These are phyloP conservation scores for Komagataella ulmi DNA, from an alignment of 805 yeast species.

Conservation along the genomic window DNA sequence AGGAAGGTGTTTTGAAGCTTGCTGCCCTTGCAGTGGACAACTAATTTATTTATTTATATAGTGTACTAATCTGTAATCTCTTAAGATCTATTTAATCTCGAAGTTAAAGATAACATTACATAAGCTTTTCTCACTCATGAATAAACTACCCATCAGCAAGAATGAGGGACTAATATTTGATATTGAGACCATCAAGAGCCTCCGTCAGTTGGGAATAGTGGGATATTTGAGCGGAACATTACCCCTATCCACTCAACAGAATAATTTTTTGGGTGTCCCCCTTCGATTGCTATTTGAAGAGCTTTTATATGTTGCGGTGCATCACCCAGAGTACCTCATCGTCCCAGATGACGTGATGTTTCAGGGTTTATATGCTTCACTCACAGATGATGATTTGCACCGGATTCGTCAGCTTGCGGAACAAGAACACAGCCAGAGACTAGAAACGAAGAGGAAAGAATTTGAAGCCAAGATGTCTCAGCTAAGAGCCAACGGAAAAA, in stretches of 20 bases:
- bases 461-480: constrained; percentile 4
- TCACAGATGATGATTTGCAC: not conserved
- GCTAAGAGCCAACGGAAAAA: not conserved
- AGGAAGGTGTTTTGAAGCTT: constrained; percentile 64
- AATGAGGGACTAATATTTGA: not conserved
- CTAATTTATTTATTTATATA: not conserved
- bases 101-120: not conserved
- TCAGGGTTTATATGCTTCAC: constrained; percentile 1
- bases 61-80: not conserved
- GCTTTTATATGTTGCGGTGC: constrained; percentile 42
- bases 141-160: not conserved
- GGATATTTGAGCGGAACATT: constrained; percentile 79
- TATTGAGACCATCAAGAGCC: not conserved
- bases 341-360: constrained; percentile 6
- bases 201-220: constrained; percentile 31
- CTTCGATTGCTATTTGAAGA: constrained; percentile 65
- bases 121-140: not conserved
- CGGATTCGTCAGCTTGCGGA: not conserved
- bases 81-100: not conserved
- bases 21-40: constrained; percentile 34
- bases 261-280: constrained; percentile 77
- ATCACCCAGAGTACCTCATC: not conserved
- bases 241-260: constrained; percentile 89
- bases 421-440: constrained; percentile 3
- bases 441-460: constrained; percentile 4